Conservation (phyloP, 2,329 filamentous ascomycete species). For the Talaromyces atroroseus region DNA sequence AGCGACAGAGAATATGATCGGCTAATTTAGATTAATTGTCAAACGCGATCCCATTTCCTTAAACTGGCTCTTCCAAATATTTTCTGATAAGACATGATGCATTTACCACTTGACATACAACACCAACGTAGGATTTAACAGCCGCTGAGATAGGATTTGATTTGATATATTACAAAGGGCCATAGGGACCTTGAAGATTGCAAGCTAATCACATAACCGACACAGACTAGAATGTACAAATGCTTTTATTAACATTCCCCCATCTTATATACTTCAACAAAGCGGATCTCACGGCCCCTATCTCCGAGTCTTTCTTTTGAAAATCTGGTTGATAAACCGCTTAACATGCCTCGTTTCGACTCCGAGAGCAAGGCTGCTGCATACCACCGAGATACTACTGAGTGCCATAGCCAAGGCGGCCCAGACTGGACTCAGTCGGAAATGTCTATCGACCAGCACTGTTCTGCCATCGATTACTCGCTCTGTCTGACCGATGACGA, state of each 20-base stretch:
- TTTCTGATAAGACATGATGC: neutral
- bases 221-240: neutral
- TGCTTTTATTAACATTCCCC: neutral
- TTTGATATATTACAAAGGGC: too few relatives aligned
- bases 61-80: neutral
- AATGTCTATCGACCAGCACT: constrained; percentile 32
- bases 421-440: constrained; percentile 57
- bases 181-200: neutral
- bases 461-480: constrained; percentile 26
- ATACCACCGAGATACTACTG: constrained; percentile 83
- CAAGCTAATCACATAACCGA: neutral
- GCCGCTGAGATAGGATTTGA: too few relatives aligned
- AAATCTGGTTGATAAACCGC: neutral
- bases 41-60: neutral
- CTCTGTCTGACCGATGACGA: constrained; percentile 39
- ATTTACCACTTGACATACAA: neutral
- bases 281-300: neutral
- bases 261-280: neutral
- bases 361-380: constrained; percentile 70
- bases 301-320: neutral
- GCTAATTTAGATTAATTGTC: neutral
- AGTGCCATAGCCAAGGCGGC: constrained; percentile 87
- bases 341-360: constrained; percentile 25
- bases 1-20: neutral
- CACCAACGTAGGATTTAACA: neutral